phyloP scores from a whole-genome alignment of 805 yeast genomes.

The Suhomyces kilbournensis region DNA sequence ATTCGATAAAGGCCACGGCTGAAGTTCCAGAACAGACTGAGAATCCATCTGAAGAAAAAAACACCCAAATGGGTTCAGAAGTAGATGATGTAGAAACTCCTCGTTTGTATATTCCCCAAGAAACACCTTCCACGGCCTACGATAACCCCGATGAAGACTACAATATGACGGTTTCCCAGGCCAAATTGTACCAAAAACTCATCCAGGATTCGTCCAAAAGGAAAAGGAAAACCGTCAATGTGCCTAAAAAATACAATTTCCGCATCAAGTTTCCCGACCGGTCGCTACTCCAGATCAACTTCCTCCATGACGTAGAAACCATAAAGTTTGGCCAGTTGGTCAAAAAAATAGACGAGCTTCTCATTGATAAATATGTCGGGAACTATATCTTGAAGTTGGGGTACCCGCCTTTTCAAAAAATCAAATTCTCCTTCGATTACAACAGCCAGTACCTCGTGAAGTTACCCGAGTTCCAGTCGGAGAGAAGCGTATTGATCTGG shows the following conservation, averaged over 20 bases:
- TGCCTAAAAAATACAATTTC: conserved; percentile 28
- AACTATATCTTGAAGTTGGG: conserved; percentile 32
- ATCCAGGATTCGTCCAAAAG: conserved; percentile 25
- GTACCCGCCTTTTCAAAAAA: conserved; percentile 36
- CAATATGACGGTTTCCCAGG: conserved; percentile 37
- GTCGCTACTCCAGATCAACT: conserved; percentile 31
- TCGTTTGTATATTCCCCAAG: conserved; percentile 19
- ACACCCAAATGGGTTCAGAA: neutral
- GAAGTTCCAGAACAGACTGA: neutral
- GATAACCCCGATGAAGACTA: conserved; percentile 45
- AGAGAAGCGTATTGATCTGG: conserved; percentile 36
- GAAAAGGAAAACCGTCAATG: conserved; percentile 11
- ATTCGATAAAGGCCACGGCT: neutral
- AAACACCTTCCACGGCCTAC: conserved; percentile 14
- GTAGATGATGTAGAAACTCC: conserved; percentile 13
- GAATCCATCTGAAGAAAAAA: neutral
- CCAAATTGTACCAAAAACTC: conserved; percentile 33
- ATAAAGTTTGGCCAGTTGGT: conserved; percentile 36
- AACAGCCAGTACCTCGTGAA: conserved; percentile 26
- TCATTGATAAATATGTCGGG: conserved; percentile 26
- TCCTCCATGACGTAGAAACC: conserved; percentile 19
- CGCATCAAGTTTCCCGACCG: conserved; percentile 41
- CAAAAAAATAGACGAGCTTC: conserved; percentile 32
- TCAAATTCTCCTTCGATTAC: conserved; percentile 24
- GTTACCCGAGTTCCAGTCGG: conserved; percentile 29